Evolutionary conservation across 2,329 filamentous ascomycete species (phyloP).

Genomic region (Rhinocladiella mackenziei): DNA sequence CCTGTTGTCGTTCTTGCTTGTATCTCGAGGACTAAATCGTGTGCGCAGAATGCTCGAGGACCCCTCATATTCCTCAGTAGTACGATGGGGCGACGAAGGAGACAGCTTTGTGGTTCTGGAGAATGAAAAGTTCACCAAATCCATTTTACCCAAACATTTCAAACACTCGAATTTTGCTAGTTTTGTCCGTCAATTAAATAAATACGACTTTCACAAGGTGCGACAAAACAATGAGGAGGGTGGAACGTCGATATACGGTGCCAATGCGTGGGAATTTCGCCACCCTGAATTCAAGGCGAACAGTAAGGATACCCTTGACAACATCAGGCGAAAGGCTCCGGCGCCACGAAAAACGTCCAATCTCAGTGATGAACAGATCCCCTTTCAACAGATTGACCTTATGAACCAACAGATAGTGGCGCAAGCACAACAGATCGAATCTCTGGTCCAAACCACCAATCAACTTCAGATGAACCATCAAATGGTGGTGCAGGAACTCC

Average conservation of each 20-base stretch:
- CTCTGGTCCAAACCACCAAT: conserved; percentile 77
- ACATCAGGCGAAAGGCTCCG: conserved; percentile 91
- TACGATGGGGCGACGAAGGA: conserved; percentile 90
- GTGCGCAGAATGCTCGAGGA: conserved; percentile 83
- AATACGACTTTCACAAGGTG: conserved; percentile 98
- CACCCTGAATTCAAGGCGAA: conserved; percentile 94
- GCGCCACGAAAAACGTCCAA: conserved; percentile 72
- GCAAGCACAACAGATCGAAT: conserved; percentile 87
- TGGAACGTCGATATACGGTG: conserved; percentile 74
- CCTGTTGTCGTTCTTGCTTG: conserved; percentile 7
- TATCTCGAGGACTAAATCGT: conserved; percentile 8
- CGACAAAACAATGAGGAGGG: conserved; percentile 84
- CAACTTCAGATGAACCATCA: conserved; percentile 68
- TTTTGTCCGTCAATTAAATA: conserved; percentile 92
- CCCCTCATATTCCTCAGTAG: conserved; percentile 84
- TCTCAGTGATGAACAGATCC: conserved; percentile 68
- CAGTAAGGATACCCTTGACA: conserved; percentile 93
- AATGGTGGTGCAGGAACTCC: conserved; percentile 60
- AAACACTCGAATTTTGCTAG: conserved; percentile 99
- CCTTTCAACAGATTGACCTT: conserved; percentile 82
- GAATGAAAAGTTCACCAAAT: conserved; percentile 98
- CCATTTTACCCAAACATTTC: conserved; percentile 95
- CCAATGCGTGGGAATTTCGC: conserved; percentile 91
- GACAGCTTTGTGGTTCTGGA: conserved; percentile 97
- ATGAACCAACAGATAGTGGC: conserved; percentile 84